Base-by-base conservation (phyloP, 257 asterid genomes). In the Solanum tacnaense region DNA sequence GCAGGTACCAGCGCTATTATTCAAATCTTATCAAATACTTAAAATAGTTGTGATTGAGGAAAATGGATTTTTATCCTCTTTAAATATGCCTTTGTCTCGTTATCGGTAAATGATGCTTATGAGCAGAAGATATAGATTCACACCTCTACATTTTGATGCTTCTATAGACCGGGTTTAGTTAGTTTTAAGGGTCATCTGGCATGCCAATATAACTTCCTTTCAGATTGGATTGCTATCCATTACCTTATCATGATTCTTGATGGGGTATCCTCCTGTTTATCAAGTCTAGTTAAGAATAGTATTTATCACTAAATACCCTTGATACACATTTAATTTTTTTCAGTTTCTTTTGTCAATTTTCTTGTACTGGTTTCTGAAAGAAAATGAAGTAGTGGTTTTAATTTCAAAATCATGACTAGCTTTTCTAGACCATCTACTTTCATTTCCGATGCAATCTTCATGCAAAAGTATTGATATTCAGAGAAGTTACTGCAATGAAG, bases 1-100 rank as follows among this genome's bases (percentile, higher is more conserved):
- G 93, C 99, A 97, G 95, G 94, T 97, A 90, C 58, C 36, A 29
- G 20, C 9, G 15, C n/a, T 8, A 27, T 81, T 82, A 29, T 49
- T 82, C 18, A 79, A 27, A 27, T 79, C 39, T 79, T 44, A 79
- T 49, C 3, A 79, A 44, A 8, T 79, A 27, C 85, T 44, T 44
- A 27, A 78, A 44, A 44, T 41, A 3, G 25, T 9, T 79, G 27
- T 79, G 16, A 27, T 44, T 27, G 67, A 44, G 25, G 67, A 79
- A 79, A 79, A 44, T 44, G 67, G 39, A 15, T 27, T 79, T 25
- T 79, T 79, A 27, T 44, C 67, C n/a, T 79, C 25, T 4, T 79
- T 79, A 9, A 29, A 79, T 79, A 44, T 79, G 85, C 41, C 13
- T 18, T 49, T 49, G 7, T 29, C 70, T 82, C 44, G 7, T 18